Evolutionary conservation across 495 filamentous ascomycete species (phyloP), one percentile per base, ranked within the genome.

Genomic region (Annulohypoxylon maeteangense): DNA sequence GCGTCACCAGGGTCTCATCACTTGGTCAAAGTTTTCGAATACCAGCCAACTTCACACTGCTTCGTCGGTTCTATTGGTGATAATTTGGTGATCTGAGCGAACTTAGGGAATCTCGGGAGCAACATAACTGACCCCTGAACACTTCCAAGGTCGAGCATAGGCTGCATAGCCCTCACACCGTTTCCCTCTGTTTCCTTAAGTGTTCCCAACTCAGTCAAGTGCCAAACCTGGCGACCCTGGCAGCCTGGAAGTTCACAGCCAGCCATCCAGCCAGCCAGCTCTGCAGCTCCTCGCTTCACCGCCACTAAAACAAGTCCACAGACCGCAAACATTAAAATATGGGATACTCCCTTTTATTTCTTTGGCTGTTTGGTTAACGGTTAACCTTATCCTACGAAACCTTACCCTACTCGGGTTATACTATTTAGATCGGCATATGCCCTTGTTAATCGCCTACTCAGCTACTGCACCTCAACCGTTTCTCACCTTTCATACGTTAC

Each of bases 1-100:
- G 68, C 68, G 68, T 71, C 68, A 71, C 68, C 53, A n/a, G 57
- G 57, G 14, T 25, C 51, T 70, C 62, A 71, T 71, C 62, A 66
- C 56, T 66, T 66, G 61, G 25, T 31, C 61, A 65, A 65, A n/a
- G 54, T 65, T 70, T 65, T 70, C 34, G 1, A n/a, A 23, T 47
- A 32, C 40, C 40, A 57, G 12, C 25, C 36, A 40, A 36, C 44
- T 14, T 58, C 22, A 61, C n/a, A n/a, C n/a, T n/a, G n/a, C n/a
- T n/a, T n/a, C n/a, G n/a, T 44, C 53, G 31, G 38, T 20, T 36
- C 29, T 10, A 29, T 51, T 51, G 23, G 47, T n/a, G 47, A 51
- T 51, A 12, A 50, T 29, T 50, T 27, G 47, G 23, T 51, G 47
- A 51, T 51, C 47, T 51, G n/a, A 44, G 40, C 40, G 40, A 44